A percentile compares a stretch with the other conserved stretches of the same genome.
Conservation (phyloP, 176 grass and related monocot genomes). For the Puya raimondii region DNA sequence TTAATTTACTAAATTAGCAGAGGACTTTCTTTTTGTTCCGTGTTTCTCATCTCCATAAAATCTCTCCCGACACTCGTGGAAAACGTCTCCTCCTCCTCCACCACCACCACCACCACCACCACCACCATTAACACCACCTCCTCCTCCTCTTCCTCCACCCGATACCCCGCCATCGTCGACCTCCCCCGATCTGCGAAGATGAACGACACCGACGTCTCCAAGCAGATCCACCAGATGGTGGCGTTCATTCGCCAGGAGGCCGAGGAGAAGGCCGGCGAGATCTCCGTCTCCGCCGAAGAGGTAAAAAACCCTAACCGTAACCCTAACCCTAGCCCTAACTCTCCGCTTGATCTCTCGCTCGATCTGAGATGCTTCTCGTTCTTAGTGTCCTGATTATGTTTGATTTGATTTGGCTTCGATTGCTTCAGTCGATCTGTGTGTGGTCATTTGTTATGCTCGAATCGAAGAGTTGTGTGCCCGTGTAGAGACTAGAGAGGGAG, state of each 20-base stretch:
- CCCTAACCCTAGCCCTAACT: not conserved
- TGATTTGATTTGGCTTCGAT: no score
- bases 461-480: no score
- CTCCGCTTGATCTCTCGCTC: not conserved
- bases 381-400: not conserved
- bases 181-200: conserved; percentile 20
- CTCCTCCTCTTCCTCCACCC: not conserved
- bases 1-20: no score
- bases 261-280: conserved; percentile 63
- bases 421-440: no score
- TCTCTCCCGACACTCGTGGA: not conserved
- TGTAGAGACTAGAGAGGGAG: no score
- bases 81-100: not conserved
- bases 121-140: not conserved
- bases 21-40: no score
- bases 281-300: conserved; percentile 61
- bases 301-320: conserved; percentile 7
- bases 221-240: conserved; percentile 65
- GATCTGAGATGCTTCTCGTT: conserved; percentile 1
- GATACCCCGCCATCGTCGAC: not conserved
- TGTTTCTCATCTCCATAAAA: no score
- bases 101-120: not conserved
- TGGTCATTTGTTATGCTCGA: no score
- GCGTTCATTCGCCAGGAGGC: conserved; percentile 64
- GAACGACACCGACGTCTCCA: conserved; percentile 35